Conservation (phyloP, 73 alveolate genomes). For the Blepharisma stoltei region DNA sequence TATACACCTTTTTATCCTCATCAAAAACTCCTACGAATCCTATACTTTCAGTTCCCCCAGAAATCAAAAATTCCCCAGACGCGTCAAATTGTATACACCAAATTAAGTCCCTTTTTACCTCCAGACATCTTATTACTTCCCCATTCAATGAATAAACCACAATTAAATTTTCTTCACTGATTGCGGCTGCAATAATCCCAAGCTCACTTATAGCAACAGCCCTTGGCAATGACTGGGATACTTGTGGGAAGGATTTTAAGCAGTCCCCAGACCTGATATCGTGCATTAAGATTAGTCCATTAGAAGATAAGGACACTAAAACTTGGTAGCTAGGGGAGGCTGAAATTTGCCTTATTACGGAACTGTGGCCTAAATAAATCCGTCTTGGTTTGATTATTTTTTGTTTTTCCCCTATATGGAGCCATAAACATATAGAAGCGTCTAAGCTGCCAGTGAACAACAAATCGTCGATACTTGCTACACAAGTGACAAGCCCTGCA, state of each 20-base stretch:
- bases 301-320: not conserved
- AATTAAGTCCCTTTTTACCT: not conserved
- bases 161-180: not conserved
- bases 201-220: not conserved
- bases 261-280: not conserved
- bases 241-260: not conserved
- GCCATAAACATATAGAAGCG: constrained; percentile 21
- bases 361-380: constrained; percentile 1
- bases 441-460: constrained; percentile 28
- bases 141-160: not conserved
- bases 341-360: not conserved
- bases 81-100: not conserved
- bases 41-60: not conserved
- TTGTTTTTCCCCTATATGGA: not conserved
- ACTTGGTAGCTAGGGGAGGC: not conserved
- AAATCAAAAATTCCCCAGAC: constrained; percentile 1
- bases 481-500: constrained; percentile 33
- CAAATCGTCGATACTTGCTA: not conserved
- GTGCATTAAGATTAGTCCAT: constrained; percentile 3
- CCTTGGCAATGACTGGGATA: not conserved
- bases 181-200: constrained; percentile 1
- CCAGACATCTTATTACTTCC: not conserved
- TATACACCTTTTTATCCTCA: not conserved
- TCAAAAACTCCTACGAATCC: constrained; percentile 1
- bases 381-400: not conserved